phyloP scores from a whole-genome alignment of 495 filamentous ascomycete species.

The Penicillium herquei region DNA sequence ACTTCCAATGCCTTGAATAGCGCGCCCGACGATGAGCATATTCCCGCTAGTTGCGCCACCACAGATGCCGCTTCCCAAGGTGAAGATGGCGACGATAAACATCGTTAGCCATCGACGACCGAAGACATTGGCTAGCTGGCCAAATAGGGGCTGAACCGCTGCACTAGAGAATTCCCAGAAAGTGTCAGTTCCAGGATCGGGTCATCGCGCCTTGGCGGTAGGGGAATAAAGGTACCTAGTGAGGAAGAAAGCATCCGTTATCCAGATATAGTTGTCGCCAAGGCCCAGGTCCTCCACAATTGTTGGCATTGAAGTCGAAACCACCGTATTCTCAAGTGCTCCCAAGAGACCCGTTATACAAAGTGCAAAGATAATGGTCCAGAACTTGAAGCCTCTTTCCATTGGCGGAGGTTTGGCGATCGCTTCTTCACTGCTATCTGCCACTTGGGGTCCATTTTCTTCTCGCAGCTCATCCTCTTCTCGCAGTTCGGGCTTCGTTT shows the following conservation, averaged over 20 bases:
- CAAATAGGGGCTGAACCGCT: constrained; percentile 28
- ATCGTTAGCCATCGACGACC: constrained; percentile 48
- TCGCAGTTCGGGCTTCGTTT: too few relatives aligned
- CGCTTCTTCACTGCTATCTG: too few relatives aligned
- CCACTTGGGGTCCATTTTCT: too few relatives aligned
- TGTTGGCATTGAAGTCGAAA: neutral
- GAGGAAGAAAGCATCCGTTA: neutral
- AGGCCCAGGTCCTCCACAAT: neutral
- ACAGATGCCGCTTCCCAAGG: constrained; percentile 34
- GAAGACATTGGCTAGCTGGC: constrained; percentile 49
- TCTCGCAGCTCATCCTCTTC: too few relatives aligned
- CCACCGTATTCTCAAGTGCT: neutral
- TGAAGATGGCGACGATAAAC: constrained; percentile 36
- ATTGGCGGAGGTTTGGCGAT: too few relatives aligned
- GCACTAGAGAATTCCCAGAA: too few relatives aligned
- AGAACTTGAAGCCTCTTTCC: neutral
- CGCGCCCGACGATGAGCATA: constrained; percentile 29
- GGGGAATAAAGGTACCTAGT: neutral
- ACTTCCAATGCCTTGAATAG: constrained; percentile 35
- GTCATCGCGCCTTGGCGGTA: too few relatives aligned
- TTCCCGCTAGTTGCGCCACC: constrained; percentile 17
- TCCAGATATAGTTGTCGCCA: neutral
- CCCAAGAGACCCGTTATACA: neutral
- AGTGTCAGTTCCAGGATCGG: too few relatives aligned
- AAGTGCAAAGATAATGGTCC: neutral